phyloP scores from a whole-genome alignment of 495 filamentous ascomycete genomes.

The Penicillium dipodomyicola region DNA sequence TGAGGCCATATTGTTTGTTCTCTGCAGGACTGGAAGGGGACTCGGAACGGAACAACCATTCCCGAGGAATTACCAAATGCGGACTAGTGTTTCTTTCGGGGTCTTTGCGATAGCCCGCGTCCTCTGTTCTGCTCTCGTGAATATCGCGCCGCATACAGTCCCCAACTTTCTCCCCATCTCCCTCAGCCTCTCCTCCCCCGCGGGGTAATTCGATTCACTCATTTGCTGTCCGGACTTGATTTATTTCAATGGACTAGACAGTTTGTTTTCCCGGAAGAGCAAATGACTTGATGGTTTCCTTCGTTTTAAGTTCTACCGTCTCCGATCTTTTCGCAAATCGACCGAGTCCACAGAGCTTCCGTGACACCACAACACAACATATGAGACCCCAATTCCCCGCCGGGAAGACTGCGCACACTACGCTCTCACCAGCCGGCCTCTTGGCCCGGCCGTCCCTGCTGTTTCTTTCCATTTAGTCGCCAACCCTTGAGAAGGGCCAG shows the following conservation, averaged over 20 bases:
- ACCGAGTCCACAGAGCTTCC: slow-evolving; percentile 47
- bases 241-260: slow-evolving; percentile 27
- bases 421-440: slow-evolving; percentile 38
- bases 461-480: slow-evolving; percentile 22
- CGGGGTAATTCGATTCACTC: slow-evolving; percentile 54
- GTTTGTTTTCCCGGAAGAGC: slow-evolving; percentile 58
- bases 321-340: slow-evolving; percentile 53
- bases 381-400: slow-evolving; percentile 30
- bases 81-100: slow-evolving; percentile 44
- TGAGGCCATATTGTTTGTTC: not conserved
- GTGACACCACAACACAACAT: slow-evolving; percentile 53
- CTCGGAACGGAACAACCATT: slow-evolving; percentile 31
- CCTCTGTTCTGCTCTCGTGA: slow-evolving; percentile 36
- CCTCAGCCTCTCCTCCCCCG: slow-evolving; percentile 31
- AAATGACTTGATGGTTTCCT: slow-evolving; percentile 41
- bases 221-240: slow-evolving; percentile 58
- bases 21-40: not conserved
- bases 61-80: slow-evolving; percentile 29
- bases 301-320: slow-evolving; percentile 18
- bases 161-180: slow-evolving; percentile 41
- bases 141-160: slow-evolving; percentile 37
- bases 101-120: slow-evolving; percentile 43
- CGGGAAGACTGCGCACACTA: slow-evolving; percentile 32
- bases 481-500: slow-evolving; percentile 27
- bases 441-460: slow-evolving; percentile 41